These are phyloP conservation scores for Myriosclerotinia curreyana DNA, from an alignment of 2,329 filamentous ascomycete species.

Conservation along the genomic window DNA sequence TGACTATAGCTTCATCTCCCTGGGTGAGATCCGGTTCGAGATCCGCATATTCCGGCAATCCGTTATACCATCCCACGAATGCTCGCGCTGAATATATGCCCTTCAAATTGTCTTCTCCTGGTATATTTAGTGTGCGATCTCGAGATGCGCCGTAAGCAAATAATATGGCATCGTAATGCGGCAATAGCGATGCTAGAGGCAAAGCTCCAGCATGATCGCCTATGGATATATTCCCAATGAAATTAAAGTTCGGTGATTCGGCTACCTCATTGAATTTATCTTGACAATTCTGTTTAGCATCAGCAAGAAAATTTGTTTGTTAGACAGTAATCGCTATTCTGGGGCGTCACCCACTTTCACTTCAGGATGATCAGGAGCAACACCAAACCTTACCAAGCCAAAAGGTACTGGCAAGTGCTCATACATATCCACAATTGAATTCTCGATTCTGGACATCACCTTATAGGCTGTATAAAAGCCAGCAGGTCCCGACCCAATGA, in stretches of 20 bases:
- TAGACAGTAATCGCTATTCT: constrained; percentile 11
- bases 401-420: constrained; percentile 90
- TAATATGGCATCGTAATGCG: constrained; percentile 86
- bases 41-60: constrained; percentile 74
- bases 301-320: constrained; percentile 19
- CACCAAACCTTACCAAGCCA: constrained; percentile 87
- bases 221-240: constrained; percentile 84
- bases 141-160: constrained; percentile 90
- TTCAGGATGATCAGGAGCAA: constrained; percentile 97
- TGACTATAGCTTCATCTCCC: constrained; percentile 79
- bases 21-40: constrained; percentile 70
- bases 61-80: constrained; percentile 99
- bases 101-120: constrained; percentile 68
- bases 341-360: constrained; percentile 75
- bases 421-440: constrained; percentile 88
- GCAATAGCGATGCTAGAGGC: constrained; percentile 64
- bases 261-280: constrained; percentile 91
- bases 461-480: constrained; percentile 93
- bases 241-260: constrained; percentile 76
- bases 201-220: constrained; percentile 57
- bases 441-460: constrained; percentile 70
- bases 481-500: constrained; percentile 90
- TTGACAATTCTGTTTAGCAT: constrained; percentile 72
- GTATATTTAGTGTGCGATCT: constrained; percentile 74
- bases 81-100: constrained; percentile 85